Evolutionary conservation across 345 rosid genomes (phyloP).

Genomic region (Luvunga scandens): DNA sequence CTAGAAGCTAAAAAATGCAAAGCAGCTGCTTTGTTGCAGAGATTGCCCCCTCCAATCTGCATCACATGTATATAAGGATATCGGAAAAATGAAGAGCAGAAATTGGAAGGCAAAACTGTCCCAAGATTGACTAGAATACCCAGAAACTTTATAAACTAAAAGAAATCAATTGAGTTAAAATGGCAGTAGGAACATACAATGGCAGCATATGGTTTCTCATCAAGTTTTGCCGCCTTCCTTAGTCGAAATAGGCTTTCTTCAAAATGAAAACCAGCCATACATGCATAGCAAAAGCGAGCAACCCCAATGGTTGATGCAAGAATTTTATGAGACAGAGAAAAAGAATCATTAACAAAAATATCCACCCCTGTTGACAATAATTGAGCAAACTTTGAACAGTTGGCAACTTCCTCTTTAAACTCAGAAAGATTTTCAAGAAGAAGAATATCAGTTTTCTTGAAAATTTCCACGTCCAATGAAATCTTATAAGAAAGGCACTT

Average conservation of each 20-base stretch:
- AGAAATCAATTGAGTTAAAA: not conserved
- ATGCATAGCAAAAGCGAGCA: constrained; percentile 45
- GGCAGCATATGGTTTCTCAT: constrained; percentile 52
- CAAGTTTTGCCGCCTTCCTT: constrained; percentile 31
- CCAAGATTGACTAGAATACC: not conserved
- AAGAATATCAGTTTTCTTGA: constrained; percentile 32
- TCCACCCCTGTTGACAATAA: constrained; percentile 53
- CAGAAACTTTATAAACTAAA: not conserved
- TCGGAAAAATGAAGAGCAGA: constrained; percentile 18
- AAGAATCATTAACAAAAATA: constrained; percentile 65
- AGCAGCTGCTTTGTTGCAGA: constrained; percentile 51
- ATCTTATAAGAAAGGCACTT: constrained; percentile 24
- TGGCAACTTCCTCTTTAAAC: constrained; percentile 57
- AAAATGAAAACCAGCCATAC: constrained; percentile 62
- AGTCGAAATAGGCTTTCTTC: constrained; percentile 46
- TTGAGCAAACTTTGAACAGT: constrained; percentile 48
- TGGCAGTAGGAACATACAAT: constrained; percentile 42
- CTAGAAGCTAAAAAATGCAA: constrained; percentile 55
- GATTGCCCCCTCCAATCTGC: constrained; percentile 70
- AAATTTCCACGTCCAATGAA: constrained; percentile 29
- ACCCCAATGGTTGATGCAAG: constrained; percentile 70
- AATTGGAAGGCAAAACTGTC: not conserved
- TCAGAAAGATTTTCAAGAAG: constrained; percentile 56
- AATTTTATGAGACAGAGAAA: constrained; percentile 54
- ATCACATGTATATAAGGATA: constrained; percentile 7